Percentiles rank a stretch among this genome's conserved stretches.
These are phyloP conservation scores for Vachellia pachyceras DNA, from an alignment of 306 rosid genomes.

Conservation along the genomic window DNA sequence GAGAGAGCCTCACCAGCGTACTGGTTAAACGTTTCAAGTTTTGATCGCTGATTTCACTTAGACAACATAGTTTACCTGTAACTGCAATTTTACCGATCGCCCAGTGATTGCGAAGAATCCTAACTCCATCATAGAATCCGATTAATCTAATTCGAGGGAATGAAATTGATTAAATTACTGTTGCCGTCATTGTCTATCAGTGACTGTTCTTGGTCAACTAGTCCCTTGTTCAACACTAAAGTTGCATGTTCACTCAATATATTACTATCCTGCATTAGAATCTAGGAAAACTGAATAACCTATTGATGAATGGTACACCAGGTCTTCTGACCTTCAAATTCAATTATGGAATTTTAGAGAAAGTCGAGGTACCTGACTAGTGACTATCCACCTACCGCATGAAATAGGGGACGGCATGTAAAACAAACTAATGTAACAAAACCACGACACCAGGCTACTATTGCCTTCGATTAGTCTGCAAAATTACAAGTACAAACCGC, in stretches of 20 bases:
- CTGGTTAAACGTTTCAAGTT: neutral
- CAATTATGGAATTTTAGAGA: neutral
- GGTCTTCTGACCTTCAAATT: neutral
- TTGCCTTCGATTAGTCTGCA: constrained; percentile 55
- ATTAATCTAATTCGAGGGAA: neutral
- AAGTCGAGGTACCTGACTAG: neutral
- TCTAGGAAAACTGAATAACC: neutral
- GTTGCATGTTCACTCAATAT: neutral
- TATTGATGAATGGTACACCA: neutral
- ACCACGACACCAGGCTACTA: constrained; percentile 48
- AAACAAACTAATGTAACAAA: constrained; percentile 25
- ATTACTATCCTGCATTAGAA: neutral
- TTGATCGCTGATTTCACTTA: too few species aligned
- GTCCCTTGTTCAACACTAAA: neutral
- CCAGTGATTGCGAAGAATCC: neutral
- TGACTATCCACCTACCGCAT: constrained; percentile 23
- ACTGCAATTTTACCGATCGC: neutral
- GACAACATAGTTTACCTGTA: neutral
- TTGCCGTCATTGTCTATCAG: too few species aligned
- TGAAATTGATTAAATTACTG: too few species aligned
- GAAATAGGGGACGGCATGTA: constrained; percentile 32
- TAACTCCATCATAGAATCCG: neutral
- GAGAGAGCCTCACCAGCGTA: too few species aligned
- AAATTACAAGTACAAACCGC: constrained; percentile 61
- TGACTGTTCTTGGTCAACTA: too few species aligned